A percentile compares a stretch with the other conserved stretches of the same genome.
Evolutionary conservation across 495 filamentous ascomycete genomes (phyloP).

Genomic region (Penicillium roqueforti): DNA sequence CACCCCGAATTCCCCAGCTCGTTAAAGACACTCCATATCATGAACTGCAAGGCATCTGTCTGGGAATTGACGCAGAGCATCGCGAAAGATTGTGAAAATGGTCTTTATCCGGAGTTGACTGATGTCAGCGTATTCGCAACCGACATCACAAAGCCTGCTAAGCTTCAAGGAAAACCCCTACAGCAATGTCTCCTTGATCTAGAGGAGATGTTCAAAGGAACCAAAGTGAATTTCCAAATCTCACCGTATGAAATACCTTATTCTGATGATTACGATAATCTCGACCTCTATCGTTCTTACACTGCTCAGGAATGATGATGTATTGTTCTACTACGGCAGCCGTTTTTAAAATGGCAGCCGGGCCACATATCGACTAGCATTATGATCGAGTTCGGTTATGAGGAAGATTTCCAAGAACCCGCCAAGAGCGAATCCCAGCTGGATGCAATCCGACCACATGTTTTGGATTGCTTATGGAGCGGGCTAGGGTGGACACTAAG

Average conservation of each 20-base stretch:
- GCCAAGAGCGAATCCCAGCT: background rate
- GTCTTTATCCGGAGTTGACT: constrained; percentile 16
- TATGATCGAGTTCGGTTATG: constrained; percentile 2
- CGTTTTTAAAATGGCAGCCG: too few species aligned
- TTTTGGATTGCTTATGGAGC: constrained; percentile 10
- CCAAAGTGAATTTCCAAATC: constrained; percentile 21
- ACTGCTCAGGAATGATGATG: too few species aligned
- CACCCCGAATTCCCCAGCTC: constrained; percentile 22
- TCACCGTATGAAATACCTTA: constrained; percentile 8
- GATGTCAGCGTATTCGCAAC: constrained; percentile 13
- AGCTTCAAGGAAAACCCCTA: constrained; percentile 20
- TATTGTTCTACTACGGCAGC: too few species aligned
- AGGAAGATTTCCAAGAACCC: background rate
- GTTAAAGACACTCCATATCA: constrained; percentile 14
- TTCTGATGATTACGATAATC: constrained; percentile 8
- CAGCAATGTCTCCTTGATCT: constrained; percentile 19
- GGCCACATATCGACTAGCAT: too few species aligned
- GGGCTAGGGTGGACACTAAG: constrained; percentile 9
- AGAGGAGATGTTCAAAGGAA: constrained; percentile 19
- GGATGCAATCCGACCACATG: background rate
- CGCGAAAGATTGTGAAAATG: constrained; percentile 19
- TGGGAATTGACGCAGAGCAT: constrained; percentile 16
- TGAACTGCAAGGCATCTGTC: constrained; percentile 26
- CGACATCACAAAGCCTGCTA: constrained; percentile 22
- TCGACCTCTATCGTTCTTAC: constrained; percentile 2